phyloP scores from a whole-genome alignment of 345 rosid species.

The Syzygium jambos region DNA sequence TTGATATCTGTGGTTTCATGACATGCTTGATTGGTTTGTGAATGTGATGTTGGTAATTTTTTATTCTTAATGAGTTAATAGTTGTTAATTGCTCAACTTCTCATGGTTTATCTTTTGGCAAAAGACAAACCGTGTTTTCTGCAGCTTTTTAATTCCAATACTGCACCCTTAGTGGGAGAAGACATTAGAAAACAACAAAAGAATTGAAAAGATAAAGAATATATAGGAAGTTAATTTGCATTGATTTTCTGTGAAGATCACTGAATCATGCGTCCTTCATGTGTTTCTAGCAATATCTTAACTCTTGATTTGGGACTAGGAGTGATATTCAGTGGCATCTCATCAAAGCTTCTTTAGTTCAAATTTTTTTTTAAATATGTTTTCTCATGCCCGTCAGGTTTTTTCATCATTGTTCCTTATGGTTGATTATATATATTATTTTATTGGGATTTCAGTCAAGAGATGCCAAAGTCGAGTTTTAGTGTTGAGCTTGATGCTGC shows the following conservation, averaged over 20 bases:
- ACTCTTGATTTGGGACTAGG: not conserved
- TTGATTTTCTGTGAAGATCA: not conserved
- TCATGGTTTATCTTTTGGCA: not conserved
- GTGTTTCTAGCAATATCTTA: not conserved
- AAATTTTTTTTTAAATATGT: not conserved
- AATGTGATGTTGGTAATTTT: not conserved
- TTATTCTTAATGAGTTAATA: not conserved
- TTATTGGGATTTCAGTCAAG: slow-evolving; percentile 50
- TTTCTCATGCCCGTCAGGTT: not conserved
- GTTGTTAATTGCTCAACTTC: not conserved
- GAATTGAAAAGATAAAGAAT: not conserved
- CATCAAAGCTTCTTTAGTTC: not conserved
- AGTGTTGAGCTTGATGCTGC: slow-evolving; percentile 95
- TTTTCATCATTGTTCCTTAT: not conserved
- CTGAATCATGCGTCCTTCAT: not conserved
- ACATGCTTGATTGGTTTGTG: not conserved
- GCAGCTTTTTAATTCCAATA: not conserved
- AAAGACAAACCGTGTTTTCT: not conserved
- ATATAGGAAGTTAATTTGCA: not conserved
- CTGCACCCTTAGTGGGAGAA: not conserved
- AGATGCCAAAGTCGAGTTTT: slow-evolving; percentile 80
- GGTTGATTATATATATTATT: not conserved
- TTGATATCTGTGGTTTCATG: not conserved
- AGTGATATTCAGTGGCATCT: not conserved
- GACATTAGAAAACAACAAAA: not conserved